Evolutionary conservation across 345 rosid genomes (phyloP), one percentile per base, ranked within the genome.

Genomic region (Carallia brachiata): DNA sequence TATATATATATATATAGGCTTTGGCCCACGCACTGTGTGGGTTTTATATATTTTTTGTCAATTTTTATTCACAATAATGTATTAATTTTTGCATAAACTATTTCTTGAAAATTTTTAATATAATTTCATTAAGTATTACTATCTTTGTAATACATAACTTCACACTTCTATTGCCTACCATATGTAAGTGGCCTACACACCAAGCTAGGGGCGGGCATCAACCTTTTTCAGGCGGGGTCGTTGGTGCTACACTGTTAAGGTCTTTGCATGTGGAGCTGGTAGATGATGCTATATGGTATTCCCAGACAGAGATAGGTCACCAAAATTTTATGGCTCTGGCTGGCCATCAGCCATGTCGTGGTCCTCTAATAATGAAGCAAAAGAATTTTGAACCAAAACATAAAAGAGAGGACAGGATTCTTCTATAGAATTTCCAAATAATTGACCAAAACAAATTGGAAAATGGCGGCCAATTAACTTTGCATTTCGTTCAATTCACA

Each of bases 311-410:
- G 62, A 69, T 31, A 27, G 30, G 68, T 59, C 70, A 28, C 47
- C 6, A 4, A 6, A 68, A 36, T 30, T 61, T 57, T 47, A 12
- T 76, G 83, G 81, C 61, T 60, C 65, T 66, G 36, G 2, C 36
- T 5, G 6, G 15, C 58, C 44, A 44, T 7, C 1, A 6, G 16
- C 66, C n/a, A 27, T 31, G 17, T 64, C 63, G 52, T 50, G 63
- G 17, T 3, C 73, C 71, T 52, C 52, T 81, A 5, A 74, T 68
- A 36, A 62, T 62, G 65, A 62, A 64, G 72, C 72, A 55, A 76
- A 63, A 69, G 63, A 75, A 69, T 66, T 50, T 32, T 58, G n/a
- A 7, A 27, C 3, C 4, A 19, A 54, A 10, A 61, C 1, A 16
- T 9, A 4, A 59, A 4, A 50, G 15, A 36, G 64, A 23, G 47